These are phyloP conservation scores for Ogataea salicorniae DNA, from an alignment of 805 yeast species.

Conservation along the genomic window DNA sequence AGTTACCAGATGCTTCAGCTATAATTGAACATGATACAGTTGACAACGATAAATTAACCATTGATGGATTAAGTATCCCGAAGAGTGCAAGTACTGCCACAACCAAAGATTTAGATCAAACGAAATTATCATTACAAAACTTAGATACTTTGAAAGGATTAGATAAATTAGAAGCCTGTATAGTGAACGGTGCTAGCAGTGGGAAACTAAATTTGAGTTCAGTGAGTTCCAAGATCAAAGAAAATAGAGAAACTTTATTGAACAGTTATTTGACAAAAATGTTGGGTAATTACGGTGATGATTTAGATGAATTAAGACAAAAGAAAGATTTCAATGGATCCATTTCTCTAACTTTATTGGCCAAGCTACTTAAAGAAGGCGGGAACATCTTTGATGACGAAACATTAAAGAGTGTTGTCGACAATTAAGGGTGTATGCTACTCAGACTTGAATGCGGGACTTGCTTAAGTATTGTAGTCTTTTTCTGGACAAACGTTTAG, in stretches of 20 bases:
- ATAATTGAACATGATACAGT: constrained; percentile 10
- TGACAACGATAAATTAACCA: constrained; percentile 22
- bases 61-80: constrained; percentile 17
- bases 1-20: not conserved
- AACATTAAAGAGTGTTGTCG: constrained; percentile 29
- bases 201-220: constrained; percentile 25
- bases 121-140: constrained; percentile 6
- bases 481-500: not conserved
- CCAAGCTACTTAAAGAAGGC: constrained; percentile 54
- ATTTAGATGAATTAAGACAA: constrained; percentile 52
- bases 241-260: constrained; percentile 36
- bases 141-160: constrained; percentile 4
- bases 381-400: constrained; percentile 56
- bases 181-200: constrained; percentile 1
- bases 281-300: constrained; percentile 57
- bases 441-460: not conserved
- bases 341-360: constrained; percentile 51
- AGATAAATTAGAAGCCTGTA: constrained; percentile 3
- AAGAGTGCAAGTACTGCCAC: constrained; percentile 9
- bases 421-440: not conserved
- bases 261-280: constrained; percentile 48
- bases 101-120: constrained; percentile 12
- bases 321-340: constrained; percentile 56
- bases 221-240: constrained; percentile 25
- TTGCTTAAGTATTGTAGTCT: not conserved